Base-by-base conservation (phyloP, 352 stramenopile species). In the Pythium monospermum region DNA sequence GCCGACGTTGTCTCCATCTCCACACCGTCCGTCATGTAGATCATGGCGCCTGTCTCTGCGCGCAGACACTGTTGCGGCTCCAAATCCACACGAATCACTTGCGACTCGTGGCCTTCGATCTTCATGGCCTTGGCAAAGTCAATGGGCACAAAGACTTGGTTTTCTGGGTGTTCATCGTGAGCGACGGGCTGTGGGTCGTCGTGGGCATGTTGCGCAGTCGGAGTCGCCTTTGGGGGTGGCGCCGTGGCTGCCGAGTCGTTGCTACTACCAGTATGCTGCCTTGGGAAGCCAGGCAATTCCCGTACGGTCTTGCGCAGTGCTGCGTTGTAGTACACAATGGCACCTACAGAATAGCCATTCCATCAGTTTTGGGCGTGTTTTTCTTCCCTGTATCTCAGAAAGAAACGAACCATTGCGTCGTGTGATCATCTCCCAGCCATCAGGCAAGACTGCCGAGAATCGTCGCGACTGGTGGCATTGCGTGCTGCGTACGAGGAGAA, bases 1-100 rank as follows among this genome's bases (percentile, higher is more conserved):
- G 86, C 90, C 7, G 85, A 96, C 0, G 75, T 92, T 27, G 86
- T 97, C 38, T 96, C 76, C 81, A 97, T 96, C 26, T 87, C 70
- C 6, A 98, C 77, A 25, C 86, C 86, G 28, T 97, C 74, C 6
- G 89, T 98, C 91, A 98, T 98, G 71, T 97, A 98, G 39, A 98
- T 87, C 83, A 98, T 97, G 15, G 91, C 85, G 6, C 91, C 91
- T 13, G 76, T 95, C 64, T 98, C 92, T 6, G 92, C 91, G 27
- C 94, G 76, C 28, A 98, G 64, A 23, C 92, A 88, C 68, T 98
- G 87, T 31, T 95, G 83, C 21, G 83, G 84, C 64, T 92, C 68
- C 6, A 98, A 68, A 32, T 94, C 76, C 36, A 91, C 73, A 46
- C 85, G 72, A 39, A 94, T 76, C 21, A 91, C 70, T 77, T 96